Base-by-base conservation (phyloP, 352 stramenopile species). In the Pythium brachiatum region DNA sequence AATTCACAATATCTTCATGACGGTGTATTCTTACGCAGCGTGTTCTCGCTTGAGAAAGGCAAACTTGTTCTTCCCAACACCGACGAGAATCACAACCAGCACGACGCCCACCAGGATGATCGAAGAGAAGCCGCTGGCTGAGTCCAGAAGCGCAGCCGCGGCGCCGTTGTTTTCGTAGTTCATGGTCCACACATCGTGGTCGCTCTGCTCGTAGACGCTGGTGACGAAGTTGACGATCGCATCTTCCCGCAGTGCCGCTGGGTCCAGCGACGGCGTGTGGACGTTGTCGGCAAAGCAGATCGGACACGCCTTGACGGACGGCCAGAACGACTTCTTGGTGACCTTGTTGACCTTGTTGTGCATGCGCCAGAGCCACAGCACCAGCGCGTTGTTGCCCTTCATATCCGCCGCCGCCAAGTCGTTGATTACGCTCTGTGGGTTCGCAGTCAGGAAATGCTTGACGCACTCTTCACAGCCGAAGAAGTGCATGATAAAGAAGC, bases 341-440 rank as follows among this genome's bases (percentile, higher is more conserved):
- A 81, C 66, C 38, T 83, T 84, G 67, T 94, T 95, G 20, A 95
- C 84, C 7, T 74, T 82, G 65, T 92, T 93, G 74, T 95, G 86
- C 83, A 92, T 90, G 27, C 70, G 72, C 80, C 86, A 94, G 44
- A 95, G 76, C 84, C 86, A 93, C 39, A 94, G 53, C 9, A 75
- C 57, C 4, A 91, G 68, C 47, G 78, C 74, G 29, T 76, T 53
- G 11, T 74, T 66, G 0, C 78, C 80, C 0, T 77, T 55, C 16
- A 29, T 26, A 43, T 92, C 81, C 21, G 62, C 64, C 7, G 52
- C 54, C 2, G 74, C 75, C 1, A 91, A 39, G 1, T 75, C 60
- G 3, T 67, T 57, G 23, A 95, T 86, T 2, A 78, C 65, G n/a
- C 61, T 78, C 43, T 75, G 70, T 5, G 85, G 79, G 55, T 95